These are phyloP conservation scores for Rhododendron mucronatum DNA, from an alignment of 148 eudicot species.

Conservation along the genomic window DNA sequence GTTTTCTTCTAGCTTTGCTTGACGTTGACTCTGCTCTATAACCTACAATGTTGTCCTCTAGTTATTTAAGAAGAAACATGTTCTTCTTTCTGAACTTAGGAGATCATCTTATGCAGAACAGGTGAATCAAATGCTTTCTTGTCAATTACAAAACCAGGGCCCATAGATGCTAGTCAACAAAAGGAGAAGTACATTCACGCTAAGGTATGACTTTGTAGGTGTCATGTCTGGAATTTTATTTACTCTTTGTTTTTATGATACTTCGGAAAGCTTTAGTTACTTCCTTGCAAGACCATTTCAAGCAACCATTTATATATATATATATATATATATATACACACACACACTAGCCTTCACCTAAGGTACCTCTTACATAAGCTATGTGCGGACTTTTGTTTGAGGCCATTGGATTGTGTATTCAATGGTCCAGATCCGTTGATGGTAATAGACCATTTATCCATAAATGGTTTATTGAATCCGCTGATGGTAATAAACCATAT, in stretches of 20 bases:
- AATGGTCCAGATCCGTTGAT: no score
- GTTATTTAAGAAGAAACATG: background rate
- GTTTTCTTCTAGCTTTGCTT: background rate
- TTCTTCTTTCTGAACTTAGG: background rate
- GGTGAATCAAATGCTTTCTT: slow-evolving; percentile 30
- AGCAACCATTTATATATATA: background rate
- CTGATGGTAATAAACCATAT: no score
- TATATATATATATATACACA: no score
- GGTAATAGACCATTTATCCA: no score
- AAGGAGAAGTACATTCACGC: slow-evolving; percentile 82
- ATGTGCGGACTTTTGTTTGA: no score
- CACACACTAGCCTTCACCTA: no score
- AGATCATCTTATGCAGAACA: slow-evolving; percentile 36
- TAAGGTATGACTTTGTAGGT: slow-evolving; percentile 45
- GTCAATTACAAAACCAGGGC: slow-evolving; percentile 50
- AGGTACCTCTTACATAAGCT: no score
- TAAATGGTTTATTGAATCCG: no score
- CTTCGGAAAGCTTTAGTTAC: background rate
- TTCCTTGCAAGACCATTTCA: background rate
- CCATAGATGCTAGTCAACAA: slow-evolving; percentile 45
- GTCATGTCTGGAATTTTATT: background rate
- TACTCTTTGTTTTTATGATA: background rate
- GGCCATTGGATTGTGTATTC: no score
- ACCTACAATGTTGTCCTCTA: background rate
- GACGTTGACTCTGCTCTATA: background rate